Conservation (phyloP, 306 rosid species). For the Hippophae tibetana region DNA sequence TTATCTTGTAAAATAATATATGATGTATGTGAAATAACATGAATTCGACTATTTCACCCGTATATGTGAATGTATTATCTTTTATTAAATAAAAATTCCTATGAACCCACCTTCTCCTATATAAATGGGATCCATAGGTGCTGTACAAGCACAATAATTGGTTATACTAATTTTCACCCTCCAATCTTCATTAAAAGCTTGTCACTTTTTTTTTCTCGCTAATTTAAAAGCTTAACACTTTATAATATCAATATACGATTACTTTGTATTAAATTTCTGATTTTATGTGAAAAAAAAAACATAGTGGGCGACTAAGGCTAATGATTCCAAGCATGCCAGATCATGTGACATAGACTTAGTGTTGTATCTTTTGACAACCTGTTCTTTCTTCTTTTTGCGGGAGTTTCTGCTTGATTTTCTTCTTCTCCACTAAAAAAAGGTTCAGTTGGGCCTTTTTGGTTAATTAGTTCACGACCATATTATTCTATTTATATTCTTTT, state of each 20-base stretch:
- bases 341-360: conserved; percentile 41
- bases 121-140: too few species aligned
- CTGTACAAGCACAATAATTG: too few species aligned
- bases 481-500: conserved; percentile 26
- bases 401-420: neutral
- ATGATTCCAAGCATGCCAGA: conserved; percentile 54
- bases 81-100: too few species aligned
- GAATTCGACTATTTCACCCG: too few species aligned
- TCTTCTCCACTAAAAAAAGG: conserved; percentile 24
- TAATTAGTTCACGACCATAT: conserved; percentile 50
- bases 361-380: conserved; percentile 47
- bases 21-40: too few species aligned
- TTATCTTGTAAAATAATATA: too few species aligned
- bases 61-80: too few species aligned
- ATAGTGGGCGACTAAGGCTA: conserved; percentile 33
- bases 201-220: too few species aligned
- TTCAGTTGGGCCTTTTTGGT: conserved; percentile 26
- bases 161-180: too few species aligned
- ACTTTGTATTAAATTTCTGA: neutral
- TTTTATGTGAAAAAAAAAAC: conserved; percentile 11
- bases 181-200: too few species aligned
- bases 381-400: conserved; percentile 28
- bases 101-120: too few species aligned
- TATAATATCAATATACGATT: neutral
- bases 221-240: conserved; percentile 18